Base-by-base conservation (phyloP, 2,329 filamentous ascomycete genomes). In the Aspergillus oerlinghausenensis region DNA sequence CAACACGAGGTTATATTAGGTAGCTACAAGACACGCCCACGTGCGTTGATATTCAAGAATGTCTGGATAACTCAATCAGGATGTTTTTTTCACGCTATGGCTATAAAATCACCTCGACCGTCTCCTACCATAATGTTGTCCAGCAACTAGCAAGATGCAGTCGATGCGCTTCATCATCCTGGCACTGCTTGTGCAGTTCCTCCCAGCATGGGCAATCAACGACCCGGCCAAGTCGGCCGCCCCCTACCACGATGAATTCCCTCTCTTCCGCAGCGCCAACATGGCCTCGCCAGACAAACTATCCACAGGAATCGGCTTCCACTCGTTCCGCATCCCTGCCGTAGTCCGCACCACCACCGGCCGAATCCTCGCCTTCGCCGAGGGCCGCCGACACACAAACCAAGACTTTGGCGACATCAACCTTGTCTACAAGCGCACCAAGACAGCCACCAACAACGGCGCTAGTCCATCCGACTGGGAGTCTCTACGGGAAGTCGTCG, bases 391-490 rank as follows among this genome's bases (percentile, higher is more conserved):
- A 11, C 60, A 65, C 51, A 61, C 64, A 43, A 67, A 67, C 59
- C 57, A 58, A 10, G 66, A 70, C 45, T 69, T 56, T 45, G 67
- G 65, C 48, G 65, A 70, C 55, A 67, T 70, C 60, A 67, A 67
- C 50, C 59, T 69, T n/a, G 66, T 70, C 28, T 66, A 65, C 54
- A 70, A 67, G 58, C 65, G 64, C 28, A 66, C 63, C 40, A 65
- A 65, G 60, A 63, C 65, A 0, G 57, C 54, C n/a, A 55, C 43
- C 43, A 58, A 63, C 51, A 48, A 65, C 43, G 67, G 67, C 49
- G 58, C 57, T 9, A 54, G 50, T 25, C 54, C 50, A 9, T 49
- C 42, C 4, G 66, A 69, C 59, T 69, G 66, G 67, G 66, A 67
- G 49, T 32, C 45, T 8, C 57, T 70, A 4, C 59, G 55, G 17